Evolutionary conservation across 345 rosid genomes (phyloP).

Genomic region (Salix viminalis): DNA sequence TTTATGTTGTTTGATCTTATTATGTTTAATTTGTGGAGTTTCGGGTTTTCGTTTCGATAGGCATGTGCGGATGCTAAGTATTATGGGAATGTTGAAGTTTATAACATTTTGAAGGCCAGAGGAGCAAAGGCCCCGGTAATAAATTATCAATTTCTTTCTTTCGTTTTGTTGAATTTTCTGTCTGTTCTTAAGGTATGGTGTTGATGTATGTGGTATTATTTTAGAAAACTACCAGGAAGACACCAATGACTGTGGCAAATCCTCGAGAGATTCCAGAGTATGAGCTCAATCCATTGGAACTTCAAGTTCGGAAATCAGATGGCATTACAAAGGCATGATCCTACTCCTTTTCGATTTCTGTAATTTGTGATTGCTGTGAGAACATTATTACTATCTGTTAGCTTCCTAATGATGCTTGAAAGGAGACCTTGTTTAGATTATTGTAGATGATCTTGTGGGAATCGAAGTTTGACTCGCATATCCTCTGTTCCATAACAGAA

Average conservation of each 20-base stretch:
- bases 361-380: background rate
- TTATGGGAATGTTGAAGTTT: conserved; percentile 76
- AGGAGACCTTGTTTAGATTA: background rate
- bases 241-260: conserved; percentile 89
- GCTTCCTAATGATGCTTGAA: background rate
- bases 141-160: background rate
- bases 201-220: conserved; percentile 15
- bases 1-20: too few relatives aligned
- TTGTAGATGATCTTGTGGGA: background rate
- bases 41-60: conserved; percentile 31
- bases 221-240: conserved; percentile 85
- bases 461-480: background rate
- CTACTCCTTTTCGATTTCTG: conserved; percentile 1
- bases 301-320: conserved; percentile 80
- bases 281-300: conserved; percentile 88
- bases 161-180: background rate
- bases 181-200: background rate
- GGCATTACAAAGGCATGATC: conserved; percentile 71
- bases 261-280: conserved; percentile 93
- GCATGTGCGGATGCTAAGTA: conserved; percentile 90
- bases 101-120: conserved; percentile 77
- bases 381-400: background rate
- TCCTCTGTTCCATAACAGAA: background rate
- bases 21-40: too few relatives aligned
- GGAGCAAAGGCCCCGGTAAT: conserved; percentile 87